Percentiles rank a stretch among this genome's conserved stretches.
These are phyloP conservation scores for Trichosporon coremiiforme DNA, from an alignment of 1,284 basidiomycete genomes.

Conservation along the genomic window DNA sequence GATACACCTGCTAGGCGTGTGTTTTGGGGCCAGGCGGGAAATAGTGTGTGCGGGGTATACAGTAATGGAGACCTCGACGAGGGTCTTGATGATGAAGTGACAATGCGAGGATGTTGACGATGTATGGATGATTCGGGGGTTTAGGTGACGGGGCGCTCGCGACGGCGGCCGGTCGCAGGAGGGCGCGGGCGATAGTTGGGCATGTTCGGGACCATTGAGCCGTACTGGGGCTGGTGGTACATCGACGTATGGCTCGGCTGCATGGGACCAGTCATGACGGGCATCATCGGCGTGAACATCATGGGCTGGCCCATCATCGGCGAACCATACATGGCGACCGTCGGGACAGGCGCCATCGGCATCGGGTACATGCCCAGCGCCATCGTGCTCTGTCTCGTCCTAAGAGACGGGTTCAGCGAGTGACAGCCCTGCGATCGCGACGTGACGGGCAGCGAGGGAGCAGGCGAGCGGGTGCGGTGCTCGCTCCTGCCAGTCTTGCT, in stretches of 20 bases:
- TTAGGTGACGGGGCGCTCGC: conserved; percentile 33
- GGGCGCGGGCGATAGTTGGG: conserved; percentile 23
- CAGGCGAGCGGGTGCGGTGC: conserved; percentile 24
- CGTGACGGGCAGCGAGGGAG: conserved; percentile 21
- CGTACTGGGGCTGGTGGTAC: conserved; percentile 20
- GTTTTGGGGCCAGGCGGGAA: conserved; percentile 7
- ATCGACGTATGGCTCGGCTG: neutral
- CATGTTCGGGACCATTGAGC: conserved; percentile 26
- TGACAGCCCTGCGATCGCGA: conserved; percentile 28
- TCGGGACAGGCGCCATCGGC: conserved; percentile 10
- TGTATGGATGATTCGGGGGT: neutral
- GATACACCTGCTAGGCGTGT: conserved; percentile 16
- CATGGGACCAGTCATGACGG: conserved; percentile 19
- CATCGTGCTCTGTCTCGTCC: conserved; percentile 4
- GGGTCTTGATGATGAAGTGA: neutral
- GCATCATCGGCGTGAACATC: conserved; percentile 24
- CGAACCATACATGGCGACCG: conserved; percentile 5
- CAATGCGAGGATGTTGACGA: neutral
- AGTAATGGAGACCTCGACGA: conserved; percentile 2
- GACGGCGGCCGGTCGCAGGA: conserved; percentile 26
- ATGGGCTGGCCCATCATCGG: conserved; percentile 25
- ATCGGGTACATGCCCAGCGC: conserved; percentile 21
- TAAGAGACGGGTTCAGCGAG: conserved; percentile 17
- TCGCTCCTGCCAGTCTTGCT: conserved; percentile 4
- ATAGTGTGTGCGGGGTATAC: conserved; percentile 18